Conservation (phyloP, 2,329 filamentous ascomycete genomes). For the Fusarium mundagurra region DNA sequence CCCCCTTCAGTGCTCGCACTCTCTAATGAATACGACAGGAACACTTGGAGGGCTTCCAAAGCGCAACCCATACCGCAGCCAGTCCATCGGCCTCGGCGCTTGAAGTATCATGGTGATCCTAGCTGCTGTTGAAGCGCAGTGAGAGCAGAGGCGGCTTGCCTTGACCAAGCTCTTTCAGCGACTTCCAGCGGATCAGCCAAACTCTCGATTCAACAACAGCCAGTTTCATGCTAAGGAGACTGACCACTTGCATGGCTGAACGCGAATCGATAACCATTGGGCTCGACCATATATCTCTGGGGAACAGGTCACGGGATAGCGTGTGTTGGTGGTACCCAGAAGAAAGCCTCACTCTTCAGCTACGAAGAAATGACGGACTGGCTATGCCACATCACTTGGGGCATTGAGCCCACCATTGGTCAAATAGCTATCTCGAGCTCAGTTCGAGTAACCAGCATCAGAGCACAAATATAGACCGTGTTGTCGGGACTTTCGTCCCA, state of each 20-base stretch:
- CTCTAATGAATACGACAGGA: conserved; percentile 17
- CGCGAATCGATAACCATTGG: neutral
- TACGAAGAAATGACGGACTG: neutral
- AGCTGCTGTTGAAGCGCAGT: neutral
- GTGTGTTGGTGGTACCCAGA: neutral
- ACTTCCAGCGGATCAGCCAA: neutral
- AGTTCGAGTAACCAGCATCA: neutral
- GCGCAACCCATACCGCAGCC: neutral
- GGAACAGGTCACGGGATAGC: neutral
- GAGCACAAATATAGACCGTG: neutral
- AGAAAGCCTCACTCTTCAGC: neutral
- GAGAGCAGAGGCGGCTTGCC: neutral
- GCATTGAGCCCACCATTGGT: neutral
- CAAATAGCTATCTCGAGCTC: neutral
- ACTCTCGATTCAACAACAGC: neutral
- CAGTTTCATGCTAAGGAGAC: neutral
- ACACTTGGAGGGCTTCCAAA: conserved; percentile 10
- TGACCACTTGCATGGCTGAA: neutral
- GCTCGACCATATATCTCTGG: neutral
- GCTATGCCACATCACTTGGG: neutral
- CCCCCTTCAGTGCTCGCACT: neutral
- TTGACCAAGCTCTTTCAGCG: neutral
- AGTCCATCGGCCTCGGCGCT: neutral
- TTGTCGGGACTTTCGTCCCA: neutral
- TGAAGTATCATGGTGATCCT: neutral